Conservation (phyloP, 352 stramenopile species). For the Blastocystis hominis region DNA sequence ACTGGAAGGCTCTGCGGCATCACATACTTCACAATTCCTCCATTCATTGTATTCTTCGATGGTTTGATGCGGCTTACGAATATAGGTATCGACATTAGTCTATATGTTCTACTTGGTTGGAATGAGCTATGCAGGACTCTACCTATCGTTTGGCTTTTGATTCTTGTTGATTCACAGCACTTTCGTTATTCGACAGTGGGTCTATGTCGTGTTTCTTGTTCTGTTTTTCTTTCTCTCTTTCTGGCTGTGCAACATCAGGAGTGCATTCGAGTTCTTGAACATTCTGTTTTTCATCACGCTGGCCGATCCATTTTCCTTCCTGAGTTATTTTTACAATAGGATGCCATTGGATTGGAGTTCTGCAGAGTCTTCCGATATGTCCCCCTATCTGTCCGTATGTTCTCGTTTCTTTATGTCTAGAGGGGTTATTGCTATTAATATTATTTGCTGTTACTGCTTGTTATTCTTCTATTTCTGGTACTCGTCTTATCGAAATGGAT, state of each 20-base stretch:
- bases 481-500: no score
- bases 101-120: neutral
- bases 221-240: neutral
- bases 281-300: neutral
- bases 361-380: no score
- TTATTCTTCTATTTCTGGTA: slow-evolving; percentile 16
- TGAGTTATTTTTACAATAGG: neutral
- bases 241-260: neutral
- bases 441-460: no score
- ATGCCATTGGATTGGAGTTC: neutral
- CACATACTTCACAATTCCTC: neutral
- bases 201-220: neutral
- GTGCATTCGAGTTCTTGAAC: neutral
- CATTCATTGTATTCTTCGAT: neutral
- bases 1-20: neutral
- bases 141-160: neutral
- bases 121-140: neutral
- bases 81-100: neutral
- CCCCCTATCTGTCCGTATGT: no score
- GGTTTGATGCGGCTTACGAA: neutral
- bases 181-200: neutral
- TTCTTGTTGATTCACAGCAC: neutral
- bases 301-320: neutral
- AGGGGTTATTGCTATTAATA: no score
- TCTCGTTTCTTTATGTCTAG: no score